Evolutionary conservation across 768 basidiomycete species (phyloP).

Genomic region (Agaricus blazei): DNA sequence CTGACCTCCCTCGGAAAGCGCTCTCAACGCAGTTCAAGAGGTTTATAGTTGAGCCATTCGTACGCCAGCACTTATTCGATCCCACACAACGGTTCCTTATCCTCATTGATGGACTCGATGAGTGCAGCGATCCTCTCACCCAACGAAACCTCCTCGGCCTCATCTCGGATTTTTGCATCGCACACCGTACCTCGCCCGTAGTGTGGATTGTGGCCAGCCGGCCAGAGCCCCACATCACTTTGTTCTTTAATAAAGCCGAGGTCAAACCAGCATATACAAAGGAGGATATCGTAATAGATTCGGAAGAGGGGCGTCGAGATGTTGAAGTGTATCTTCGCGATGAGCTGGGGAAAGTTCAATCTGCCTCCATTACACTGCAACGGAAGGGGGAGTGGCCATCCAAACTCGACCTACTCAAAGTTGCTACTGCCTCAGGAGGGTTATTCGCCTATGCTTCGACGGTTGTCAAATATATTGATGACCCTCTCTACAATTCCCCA

Average conservation of each 20-base stretch:
- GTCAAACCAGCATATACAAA: not conserved
- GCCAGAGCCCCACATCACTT: conserved; percentile 19
- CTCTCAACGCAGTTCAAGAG: conserved; percentile 8
- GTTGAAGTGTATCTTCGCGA: conserved; percentile 3
- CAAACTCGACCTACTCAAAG: not conserved
- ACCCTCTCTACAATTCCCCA: not conserved
- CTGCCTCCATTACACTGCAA: not conserved
- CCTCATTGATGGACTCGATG: not conserved
- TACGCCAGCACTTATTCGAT: not conserved
- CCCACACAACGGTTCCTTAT: not conserved
- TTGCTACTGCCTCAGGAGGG: conserved; percentile 17
- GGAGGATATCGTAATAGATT: conserved; percentile 3
- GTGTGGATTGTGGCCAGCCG: conserved; percentile 22
- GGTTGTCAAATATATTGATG: conserved; percentile 18
- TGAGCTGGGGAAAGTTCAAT: conserved; percentile 10
- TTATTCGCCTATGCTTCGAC: conserved; percentile 22
- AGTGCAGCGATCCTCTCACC: not conserved
- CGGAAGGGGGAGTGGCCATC: conserved; percentile 14
- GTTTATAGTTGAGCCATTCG: conserved; percentile 6
- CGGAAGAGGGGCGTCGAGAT: conserved; percentile 14
- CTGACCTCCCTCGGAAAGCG: conserved; percentile 5
- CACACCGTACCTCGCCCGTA: conserved; percentile 10
- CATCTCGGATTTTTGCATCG: conserved; percentile 1
- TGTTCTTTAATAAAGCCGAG: conserved; percentile 2
- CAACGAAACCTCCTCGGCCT: conserved; percentile 14